These are phyloP conservation scores for Microbotryomycetes sp. DNA, from an alignment of 1,284 basidiomycete genomes.

Conservation along the genomic window DNA sequence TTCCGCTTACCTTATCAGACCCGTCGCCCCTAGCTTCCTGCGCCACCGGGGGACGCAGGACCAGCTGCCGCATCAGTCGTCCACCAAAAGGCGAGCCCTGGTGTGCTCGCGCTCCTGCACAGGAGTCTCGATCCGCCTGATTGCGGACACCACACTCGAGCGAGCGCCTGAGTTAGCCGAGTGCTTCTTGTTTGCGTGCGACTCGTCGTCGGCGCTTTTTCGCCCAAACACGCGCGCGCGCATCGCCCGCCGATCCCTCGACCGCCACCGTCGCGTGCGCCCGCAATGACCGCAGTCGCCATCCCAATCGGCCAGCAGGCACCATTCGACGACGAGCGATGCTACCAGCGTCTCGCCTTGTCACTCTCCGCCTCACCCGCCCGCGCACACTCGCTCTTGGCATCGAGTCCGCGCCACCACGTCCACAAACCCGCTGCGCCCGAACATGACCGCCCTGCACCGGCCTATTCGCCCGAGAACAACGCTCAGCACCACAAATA, in stretches of 20 bases:
- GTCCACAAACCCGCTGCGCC: conserved; percentile 7
- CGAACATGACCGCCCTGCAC: neutral
- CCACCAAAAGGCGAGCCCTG: neutral
- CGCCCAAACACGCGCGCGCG: neutral
- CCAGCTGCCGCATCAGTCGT: conserved; percentile 12
- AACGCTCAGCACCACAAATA: neutral
- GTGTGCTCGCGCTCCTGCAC: conserved; percentile 1
- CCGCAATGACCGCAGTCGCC: conserved; percentile 27
- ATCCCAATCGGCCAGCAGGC: conserved; percentile 17
- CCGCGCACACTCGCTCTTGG: conserved; percentile 14
- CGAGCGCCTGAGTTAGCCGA: neutral
- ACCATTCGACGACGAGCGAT: conserved; percentile 8
- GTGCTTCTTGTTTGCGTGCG: too few species aligned
- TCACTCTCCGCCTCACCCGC: conserved; percentile 21
- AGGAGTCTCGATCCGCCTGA: conserved; percentile 4
- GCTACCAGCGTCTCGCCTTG: conserved; percentile 3
- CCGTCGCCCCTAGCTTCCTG: conserved; percentile 8
- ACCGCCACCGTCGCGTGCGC: neutral
- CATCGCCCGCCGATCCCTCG: neutral
- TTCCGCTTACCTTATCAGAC: conserved; percentile 17
- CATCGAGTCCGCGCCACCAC: conserved; percentile 4
- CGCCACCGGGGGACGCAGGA: conserved; percentile 13
- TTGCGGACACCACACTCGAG: neutral
- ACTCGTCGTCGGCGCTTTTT: too few species aligned
- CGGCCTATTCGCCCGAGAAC: neutral